These are phyloP conservation scores for Maudiozyma barnettii DNA, from an alignment of 805 yeast genomes.

Conservation along the genomic window DNA sequence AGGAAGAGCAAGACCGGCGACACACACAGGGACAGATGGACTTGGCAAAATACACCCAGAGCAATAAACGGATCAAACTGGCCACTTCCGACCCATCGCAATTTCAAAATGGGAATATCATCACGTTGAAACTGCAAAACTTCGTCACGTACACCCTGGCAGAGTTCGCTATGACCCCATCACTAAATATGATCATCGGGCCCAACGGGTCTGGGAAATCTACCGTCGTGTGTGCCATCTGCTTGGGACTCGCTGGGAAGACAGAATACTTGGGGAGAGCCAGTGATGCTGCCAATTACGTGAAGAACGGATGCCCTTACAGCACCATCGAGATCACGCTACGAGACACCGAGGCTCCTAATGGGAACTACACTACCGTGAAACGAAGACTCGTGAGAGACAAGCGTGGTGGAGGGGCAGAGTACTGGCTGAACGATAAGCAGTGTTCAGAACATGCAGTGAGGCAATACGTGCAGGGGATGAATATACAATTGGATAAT, in stretches of 20 bases:
- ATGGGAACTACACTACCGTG: conserved; percentile 16
- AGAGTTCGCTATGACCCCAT: conserved; percentile 70
- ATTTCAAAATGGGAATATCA: conserved; percentile 39
- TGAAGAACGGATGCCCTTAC: conserved; percentile 50
- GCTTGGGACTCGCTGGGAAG: conserved; percentile 79
- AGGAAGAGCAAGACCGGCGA: too few relatives aligned
- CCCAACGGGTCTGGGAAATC: conserved; percentile 96
- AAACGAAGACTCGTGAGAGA: conserved; percentile 37
- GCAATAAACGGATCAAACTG: conserved; percentile 6
- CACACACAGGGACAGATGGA: not conserved
- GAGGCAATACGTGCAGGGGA: conserved; percentile 33
- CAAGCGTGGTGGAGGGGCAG: conserved; percentile 32
- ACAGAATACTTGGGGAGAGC: conserved; percentile 64
- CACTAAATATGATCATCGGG: conserved; percentile 84
- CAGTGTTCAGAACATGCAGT: conserved; percentile 37
- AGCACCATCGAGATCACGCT: conserved; percentile 30
- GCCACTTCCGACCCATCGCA: conserved; percentile 10
- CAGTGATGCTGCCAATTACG: conserved; percentile 51
- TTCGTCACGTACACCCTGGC: conserved; percentile 64
- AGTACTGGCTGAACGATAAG: conserved; percentile 42
- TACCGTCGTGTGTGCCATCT: conserved; percentile 85
- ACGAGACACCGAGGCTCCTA: conserved; percentile 12
- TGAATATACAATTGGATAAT: conserved; percentile 81
- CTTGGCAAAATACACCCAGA: not conserved
- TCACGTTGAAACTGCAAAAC: conserved; percentile 48